These are phyloP conservation scores for Austroboletus olivaceoglutinosus DNA, from an alignment of 1,284 basidiomycete species.

Conservation along the genomic window DNA sequence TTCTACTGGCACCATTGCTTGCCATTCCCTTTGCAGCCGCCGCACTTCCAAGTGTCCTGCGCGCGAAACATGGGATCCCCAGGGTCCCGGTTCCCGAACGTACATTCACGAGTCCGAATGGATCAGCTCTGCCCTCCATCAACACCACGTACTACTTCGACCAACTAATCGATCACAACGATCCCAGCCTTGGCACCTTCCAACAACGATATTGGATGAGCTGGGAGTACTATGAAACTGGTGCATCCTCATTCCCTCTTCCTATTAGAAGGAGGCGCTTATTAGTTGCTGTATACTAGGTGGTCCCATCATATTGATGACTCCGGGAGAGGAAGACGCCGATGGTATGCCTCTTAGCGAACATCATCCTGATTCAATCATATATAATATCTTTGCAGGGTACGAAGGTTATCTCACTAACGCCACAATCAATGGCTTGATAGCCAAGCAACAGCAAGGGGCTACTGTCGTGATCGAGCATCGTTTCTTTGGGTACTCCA, in stretches of 20 bases:
- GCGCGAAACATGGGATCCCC: constrained; percentile 17
- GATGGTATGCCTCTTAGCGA: constrained; percentile 34
- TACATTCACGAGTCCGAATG: constrained; percentile 14
- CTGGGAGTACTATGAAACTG: constrained; percentile 58
- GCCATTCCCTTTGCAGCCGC: constrained; percentile 16
- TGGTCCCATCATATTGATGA: constrained; percentile 65
- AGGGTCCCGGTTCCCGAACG: constrained; percentile 13
- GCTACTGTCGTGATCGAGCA: constrained; percentile 61
- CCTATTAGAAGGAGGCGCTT: not conserved
- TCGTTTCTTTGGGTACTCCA: constrained; percentile 52
- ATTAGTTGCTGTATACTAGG: constrained; percentile 36
- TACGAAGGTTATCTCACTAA: constrained; percentile 63
- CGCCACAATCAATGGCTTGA: constrained; percentile 58
- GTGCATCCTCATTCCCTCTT: constrained; percentile 30
- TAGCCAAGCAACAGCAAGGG: constrained; percentile 66
- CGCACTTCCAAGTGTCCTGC: constrained; percentile 17
- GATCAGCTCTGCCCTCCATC: constrained; percentile 22
- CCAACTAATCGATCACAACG: constrained; percentile 70
- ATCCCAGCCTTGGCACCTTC: constrained; percentile 73
- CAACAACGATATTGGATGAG: constrained; percentile 70
- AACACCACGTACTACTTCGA: constrained; percentile 62
- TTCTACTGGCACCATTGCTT: constrained; percentile 4
- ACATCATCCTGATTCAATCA: constrained; percentile 33
- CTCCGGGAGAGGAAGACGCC: constrained; percentile 45
- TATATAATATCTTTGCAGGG: constrained; percentile 40